Evolutionary conservation across 495 filamentous ascomycete species (phyloP), one percentile per base, ranked within the genome.

Genomic region (Talaromyces thailandensis): DNA sequence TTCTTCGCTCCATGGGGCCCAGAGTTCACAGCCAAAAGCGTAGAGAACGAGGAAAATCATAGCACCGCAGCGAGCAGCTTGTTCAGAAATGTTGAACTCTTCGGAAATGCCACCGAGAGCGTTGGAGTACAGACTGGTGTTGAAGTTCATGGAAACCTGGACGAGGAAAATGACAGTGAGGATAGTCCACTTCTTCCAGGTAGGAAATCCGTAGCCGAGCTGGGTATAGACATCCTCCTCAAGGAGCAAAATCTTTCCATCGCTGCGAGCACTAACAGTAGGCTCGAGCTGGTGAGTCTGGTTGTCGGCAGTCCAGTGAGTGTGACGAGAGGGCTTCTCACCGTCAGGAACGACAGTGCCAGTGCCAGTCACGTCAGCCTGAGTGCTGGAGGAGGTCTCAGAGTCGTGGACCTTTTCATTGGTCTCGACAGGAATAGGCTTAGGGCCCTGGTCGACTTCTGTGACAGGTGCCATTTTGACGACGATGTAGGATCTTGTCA

Each of bases 1-100:
- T 56, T 87, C 84, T 61, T 88, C 85, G 63, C 80, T 83, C 84
- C 84, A 88, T 0, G 85, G 84, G 1, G 85, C 84, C 85, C 85
- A 87, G 0, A 88, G 74, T 64, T 88, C 85, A 71, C 85, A 86
- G 25, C 84, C 85, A 64, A 88, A 86, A 6, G 82, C 84, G 65
- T 87, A 88, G 0, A 82, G 65, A 48, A 87, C 76, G 18, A 88
- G 72, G 70, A 86, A 87, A 29, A 81, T 80, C 80, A 83, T 82
- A 24, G 75, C 77, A 68, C 81, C 81, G 55, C 73, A 78, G 5
- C 82, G 78, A n/a, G 81, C 82, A 51, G 76, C 81, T 62, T 79
- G 81, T 56, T 64, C 68, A 62, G 75, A 82, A 25, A 84, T 72
- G 16, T 66, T 60, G 53, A 76, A 85, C 26, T 81, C 73, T 40